Evolutionary conservation across 345 rosid species (phyloP).

Genomic region (Excoecaria agallocha): DNA sequence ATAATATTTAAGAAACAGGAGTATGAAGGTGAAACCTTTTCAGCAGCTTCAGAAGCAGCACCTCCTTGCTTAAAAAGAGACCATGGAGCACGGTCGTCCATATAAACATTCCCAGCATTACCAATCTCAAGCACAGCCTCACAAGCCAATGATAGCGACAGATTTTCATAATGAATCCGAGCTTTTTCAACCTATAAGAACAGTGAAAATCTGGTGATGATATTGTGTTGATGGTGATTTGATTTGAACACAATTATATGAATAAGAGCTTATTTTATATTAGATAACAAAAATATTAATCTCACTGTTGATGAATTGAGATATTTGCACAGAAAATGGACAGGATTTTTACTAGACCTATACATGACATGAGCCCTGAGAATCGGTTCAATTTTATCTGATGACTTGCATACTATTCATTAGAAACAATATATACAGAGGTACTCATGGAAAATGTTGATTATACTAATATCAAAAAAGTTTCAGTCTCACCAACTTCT

Average conservation of each 20-base stretch:
- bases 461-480: not conserved
- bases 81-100: slow-evolving; percentile 92
- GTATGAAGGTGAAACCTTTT: slow-evolving; percentile 51
- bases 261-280: not conserved
- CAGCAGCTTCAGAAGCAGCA: slow-evolving; percentile 73
- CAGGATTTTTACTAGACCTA: not conserved
- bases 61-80: slow-evolving; percentile 85
- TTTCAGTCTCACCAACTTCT: slow-evolving; percentile 53
- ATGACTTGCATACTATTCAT: not conserved
- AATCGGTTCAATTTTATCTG: not conserved
- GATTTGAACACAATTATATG: not conserved
- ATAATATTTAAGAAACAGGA: not conserved
- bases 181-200: slow-evolving; percentile 62
- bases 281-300: not conserved
- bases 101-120: slow-evolving; percentile 79
- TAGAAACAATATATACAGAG: not conserved
- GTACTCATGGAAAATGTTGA: not conserved
- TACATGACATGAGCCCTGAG: not conserved
- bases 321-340: not conserved
- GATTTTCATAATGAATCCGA: slow-evolving; percentile 55
- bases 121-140: slow-evolving; percentile 85
- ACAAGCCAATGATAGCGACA: slow-evolving; percentile 73
- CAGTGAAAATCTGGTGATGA: not conserved
- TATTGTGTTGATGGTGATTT: not conserved
- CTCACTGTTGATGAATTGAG: not conserved